Conservation (phyloP, 352 stramenopile species). For the Phytopythium litorale region DNA sequence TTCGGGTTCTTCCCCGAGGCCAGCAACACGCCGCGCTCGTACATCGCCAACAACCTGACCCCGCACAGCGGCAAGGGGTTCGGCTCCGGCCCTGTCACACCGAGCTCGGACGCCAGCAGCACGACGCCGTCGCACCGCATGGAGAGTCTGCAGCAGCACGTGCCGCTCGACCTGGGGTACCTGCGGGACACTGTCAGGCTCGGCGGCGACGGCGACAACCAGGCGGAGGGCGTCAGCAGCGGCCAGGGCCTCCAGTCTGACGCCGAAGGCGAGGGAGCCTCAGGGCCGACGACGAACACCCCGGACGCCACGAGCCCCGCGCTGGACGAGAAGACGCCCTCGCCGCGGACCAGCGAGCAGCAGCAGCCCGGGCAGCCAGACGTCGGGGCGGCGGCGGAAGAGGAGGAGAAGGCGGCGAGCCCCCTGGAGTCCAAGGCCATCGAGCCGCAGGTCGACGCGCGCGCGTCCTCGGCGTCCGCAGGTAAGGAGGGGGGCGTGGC, state of each 20-base stretch:
- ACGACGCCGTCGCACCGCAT: conserved; percentile 43
- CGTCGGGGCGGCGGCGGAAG: neutral
- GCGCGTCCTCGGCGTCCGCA: neutral
- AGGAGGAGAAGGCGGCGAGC: conserved; percentile 15
- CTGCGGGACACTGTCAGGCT: conserved; percentile 35
- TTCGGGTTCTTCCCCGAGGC: conserved; percentile 45
- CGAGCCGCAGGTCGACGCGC: neutral
- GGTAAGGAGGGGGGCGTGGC: neutral
- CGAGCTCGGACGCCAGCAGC: conserved; percentile 39
- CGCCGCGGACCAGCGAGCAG: neutral
- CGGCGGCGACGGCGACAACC: neutral
- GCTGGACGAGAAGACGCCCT: neutral
- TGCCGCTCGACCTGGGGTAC: conserved; percentile 67
- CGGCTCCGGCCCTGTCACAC: conserved; percentile 29
- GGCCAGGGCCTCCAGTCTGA: neutral
- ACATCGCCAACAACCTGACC: conserved; percentile 72
- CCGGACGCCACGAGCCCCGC: neutral
- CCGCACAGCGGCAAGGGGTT: conserved; percentile 29
- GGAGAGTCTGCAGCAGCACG: conserved; percentile 62
- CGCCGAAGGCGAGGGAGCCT: neutral
- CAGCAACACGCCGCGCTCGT: conserved; percentile 64
- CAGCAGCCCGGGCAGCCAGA: neutral
- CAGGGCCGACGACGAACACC: neutral
- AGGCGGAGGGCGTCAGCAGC: neutral
- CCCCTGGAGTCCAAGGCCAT: neutral